Evolutionary conservation across 768 basidiomycete genomes (phyloP).

Genomic region (Serpula lacrymans): DNA sequence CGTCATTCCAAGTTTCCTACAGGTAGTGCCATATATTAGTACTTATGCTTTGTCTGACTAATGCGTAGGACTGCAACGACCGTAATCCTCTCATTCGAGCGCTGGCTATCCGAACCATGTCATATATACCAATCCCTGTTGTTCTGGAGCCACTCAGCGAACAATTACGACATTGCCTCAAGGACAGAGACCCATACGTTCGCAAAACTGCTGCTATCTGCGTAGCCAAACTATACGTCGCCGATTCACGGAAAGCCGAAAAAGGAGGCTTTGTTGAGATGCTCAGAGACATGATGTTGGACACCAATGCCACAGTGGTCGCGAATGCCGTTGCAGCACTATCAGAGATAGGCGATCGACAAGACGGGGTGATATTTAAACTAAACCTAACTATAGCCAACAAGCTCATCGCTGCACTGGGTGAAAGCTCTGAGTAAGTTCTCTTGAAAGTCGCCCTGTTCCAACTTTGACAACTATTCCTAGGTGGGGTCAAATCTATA

Average conservation of each 20-base stretch:
- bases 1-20: constrained; percentile 87
- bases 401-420: constrained; percentile 85
- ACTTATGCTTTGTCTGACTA: constrained; percentile 9
- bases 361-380: constrained; percentile 90
- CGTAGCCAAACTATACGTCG: constrained; percentile 91
- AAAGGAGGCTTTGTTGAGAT: constrained; percentile 87
- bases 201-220: constrained; percentile 98
- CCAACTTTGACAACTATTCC: constrained; percentile 6
- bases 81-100: constrained; percentile 96
- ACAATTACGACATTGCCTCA: constrained; percentile 86
- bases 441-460: not conserved
- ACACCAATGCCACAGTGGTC: constrained; percentile 94
- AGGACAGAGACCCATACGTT: constrained; percentile 96
- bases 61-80: constrained; percentile 84
- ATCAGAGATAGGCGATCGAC: constrained; percentile 94
- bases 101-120: constrained; percentile 97
- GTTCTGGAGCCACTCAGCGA: constrained; percentile 85
- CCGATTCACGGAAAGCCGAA: constrained; percentile 84
- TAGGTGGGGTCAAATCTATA: constrained; percentile 99
- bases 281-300: constrained; percentile 89
- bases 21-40: constrained; percentile 44
- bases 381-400: constrained; percentile 85
- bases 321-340: constrained; percentile 96
- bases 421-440: constrained; percentile 95
- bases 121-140: constrained; percentile 91